Conservation (phyloP, 306 rosid genomes). For the Gillenia trifoliata region DNA sequence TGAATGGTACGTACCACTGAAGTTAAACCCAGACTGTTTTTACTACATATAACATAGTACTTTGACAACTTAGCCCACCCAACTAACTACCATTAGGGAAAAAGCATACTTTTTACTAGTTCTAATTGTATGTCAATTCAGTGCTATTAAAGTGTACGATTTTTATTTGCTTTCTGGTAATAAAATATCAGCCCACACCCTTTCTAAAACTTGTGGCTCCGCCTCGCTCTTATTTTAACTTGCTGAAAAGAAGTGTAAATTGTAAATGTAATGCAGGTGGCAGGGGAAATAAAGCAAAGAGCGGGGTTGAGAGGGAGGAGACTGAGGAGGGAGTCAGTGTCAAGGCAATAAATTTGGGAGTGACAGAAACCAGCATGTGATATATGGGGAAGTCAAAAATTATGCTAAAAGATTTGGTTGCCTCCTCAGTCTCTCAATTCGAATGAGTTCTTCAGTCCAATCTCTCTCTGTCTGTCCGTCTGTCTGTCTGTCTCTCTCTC, state of each 20-base stretch:
- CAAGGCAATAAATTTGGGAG: conserved; percentile 45
- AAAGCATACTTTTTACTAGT: too few species aligned
- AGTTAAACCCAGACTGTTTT: too few species aligned
- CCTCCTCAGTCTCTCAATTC: not conserved
- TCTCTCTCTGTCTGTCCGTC: not conserved
- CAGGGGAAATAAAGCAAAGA: not conserved
- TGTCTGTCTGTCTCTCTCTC: not conserved
- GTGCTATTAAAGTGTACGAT: too few species aligned
- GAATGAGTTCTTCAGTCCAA: not conserved
- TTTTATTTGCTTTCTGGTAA: too few species aligned
- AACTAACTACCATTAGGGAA: too few species aligned
- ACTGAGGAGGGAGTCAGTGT: conserved; percentile 26
- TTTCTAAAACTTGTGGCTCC: too few species aligned
- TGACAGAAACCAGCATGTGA: conserved; percentile 40
- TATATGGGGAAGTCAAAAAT: conserved; percentile 21
- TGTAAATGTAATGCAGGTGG: not conserved
- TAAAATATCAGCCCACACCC: too few species aligned
- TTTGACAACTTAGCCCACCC: too few species aligned
- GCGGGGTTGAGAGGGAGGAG: not conserved
- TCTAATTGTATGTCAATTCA: too few species aligned
- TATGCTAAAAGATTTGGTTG: conserved; percentile 44
- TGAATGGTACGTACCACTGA: too few species aligned
- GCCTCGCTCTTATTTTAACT: not conserved
- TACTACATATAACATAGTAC: too few species aligned
- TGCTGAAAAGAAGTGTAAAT: not conserved